Evolutionary conservation across 345 rosid genomes (phyloP).

Genomic region (Aurinia saxatilis): DNA sequence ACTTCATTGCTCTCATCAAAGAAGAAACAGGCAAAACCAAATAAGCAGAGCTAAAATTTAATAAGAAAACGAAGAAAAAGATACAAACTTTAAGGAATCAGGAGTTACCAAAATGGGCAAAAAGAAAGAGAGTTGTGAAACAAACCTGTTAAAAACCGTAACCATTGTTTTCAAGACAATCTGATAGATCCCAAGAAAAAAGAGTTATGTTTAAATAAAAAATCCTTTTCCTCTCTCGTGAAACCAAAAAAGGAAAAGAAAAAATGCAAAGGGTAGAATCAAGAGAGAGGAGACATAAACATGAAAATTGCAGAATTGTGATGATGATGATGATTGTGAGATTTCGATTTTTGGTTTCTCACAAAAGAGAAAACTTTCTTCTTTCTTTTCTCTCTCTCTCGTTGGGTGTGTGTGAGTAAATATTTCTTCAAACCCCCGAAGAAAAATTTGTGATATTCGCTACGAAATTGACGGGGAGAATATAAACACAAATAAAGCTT

Average conservation of each 20-base stretch:
- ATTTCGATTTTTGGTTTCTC: slow-evolving; percentile 12
- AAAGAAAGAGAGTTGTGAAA: neutral
- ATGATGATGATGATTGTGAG: slow-evolving; percentile 12
- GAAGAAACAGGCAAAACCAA: slow-evolving; percentile 8
- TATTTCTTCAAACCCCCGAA: slow-evolving; percentile 6
- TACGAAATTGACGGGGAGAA: slow-evolving; percentile 46
- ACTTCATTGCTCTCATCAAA: neutral
- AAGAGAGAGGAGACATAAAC: slow-evolving; percentile 14
- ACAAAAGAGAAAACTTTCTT: too few relatives aligned
- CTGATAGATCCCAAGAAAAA: slow-evolving; percentile 24
- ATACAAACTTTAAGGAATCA: slow-evolving; percentile 13
- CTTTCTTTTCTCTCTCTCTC: neutral
- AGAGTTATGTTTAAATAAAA: too few relatives aligned
- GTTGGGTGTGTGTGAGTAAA: slow-evolving; percentile 10
- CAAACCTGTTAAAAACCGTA: slow-evolving; percentile 26
- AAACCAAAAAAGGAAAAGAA: neutral
- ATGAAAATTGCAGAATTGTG: neutral
- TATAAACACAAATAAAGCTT: slow-evolving; percentile 25
- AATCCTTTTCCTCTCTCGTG: neutral
- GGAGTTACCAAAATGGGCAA: slow-evolving; percentile 10
- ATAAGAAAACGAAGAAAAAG: neutral
- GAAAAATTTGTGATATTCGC: slow-evolving; percentile 17
- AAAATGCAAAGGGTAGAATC: slow-evolving; percentile 19
- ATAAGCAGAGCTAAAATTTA: neutral
- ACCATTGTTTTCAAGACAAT: slow-evolving; percentile 17